phyloP scores from a whole-genome alignment of 2,329 filamentous ascomycete genomes.

The Pseudocercospora cruenta region DNA sequence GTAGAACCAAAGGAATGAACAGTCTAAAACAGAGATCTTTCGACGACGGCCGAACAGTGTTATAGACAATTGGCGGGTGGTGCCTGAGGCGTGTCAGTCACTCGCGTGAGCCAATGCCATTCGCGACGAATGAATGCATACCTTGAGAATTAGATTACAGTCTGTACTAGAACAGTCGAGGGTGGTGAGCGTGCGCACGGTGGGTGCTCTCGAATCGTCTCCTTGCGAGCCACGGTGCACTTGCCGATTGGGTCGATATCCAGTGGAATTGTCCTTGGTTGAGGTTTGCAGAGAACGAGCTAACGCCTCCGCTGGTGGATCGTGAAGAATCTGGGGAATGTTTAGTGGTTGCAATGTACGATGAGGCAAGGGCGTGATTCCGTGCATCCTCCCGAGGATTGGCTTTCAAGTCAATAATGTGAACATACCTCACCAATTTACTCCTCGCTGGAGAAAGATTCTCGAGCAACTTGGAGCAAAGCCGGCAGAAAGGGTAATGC shows the following conservation, averaged over 20 bases:
- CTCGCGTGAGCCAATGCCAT: conserved; percentile 31
- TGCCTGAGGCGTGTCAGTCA: conserved; percentile 42
- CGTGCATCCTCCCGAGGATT: conserved; percentile 25
- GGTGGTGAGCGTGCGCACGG: conserved; percentile 29
- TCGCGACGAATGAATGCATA: conserved; percentile 41
- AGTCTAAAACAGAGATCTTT: conserved; percentile 40
- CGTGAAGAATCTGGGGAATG: conserved; percentile 50
- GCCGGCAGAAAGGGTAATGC: background rate
- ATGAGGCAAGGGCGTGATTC: conserved; percentile 38
- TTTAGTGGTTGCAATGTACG: conserved; percentile 39
- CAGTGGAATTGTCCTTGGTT: conserved; percentile 39
- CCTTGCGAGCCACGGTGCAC: conserved; percentile 49
- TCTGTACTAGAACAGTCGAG: conserved; percentile 38
- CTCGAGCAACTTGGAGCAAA: background rate
- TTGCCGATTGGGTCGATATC: conserved; percentile 42
- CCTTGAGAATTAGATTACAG: conserved; percentile 56
- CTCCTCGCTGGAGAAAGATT: conserved; percentile 5
- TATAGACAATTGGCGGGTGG: conserved; percentile 42
- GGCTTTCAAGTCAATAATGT: conserved; percentile 19
- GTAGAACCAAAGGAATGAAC: conserved; percentile 47
- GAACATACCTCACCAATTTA: conserved; percentile 24
- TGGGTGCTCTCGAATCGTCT: conserved; percentile 31
- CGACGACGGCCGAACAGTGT: conserved; percentile 35
- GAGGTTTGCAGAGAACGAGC: conserved; percentile 55
- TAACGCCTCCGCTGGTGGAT: conserved; percentile 55